Base-by-base conservation (phyloP, 352 stramenopile species). In the Globisporangium splendens region DNA sequence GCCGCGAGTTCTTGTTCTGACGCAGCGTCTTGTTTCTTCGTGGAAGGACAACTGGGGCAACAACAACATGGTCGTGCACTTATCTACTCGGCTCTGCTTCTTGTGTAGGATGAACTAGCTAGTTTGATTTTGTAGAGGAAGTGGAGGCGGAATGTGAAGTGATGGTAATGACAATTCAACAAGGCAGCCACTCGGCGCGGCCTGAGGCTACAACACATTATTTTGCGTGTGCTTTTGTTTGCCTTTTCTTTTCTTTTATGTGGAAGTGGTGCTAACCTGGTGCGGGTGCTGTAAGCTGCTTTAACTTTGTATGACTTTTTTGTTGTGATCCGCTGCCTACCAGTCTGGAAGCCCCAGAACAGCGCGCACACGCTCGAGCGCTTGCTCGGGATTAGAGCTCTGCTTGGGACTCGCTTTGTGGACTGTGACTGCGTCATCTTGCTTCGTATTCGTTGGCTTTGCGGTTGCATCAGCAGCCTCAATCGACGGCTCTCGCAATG, bases 311-410 rank as follows among this genome's bases (percentile, higher is more conserved):
- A n/a, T n/a, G n/a, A n/a, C n/a, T n/a, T n/a, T n/a, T n/a, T n/a
- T n/a, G n/a, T n/a, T n/a, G n/a, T n/a, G 5, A 5, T 2, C 5
- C 5, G 24, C 10, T 35, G 28, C 0, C 58, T 50, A 63, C 17
- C 48, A 62, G 49, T 75, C 63, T 15, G 59, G 46, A 10, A 75
- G 50, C 3, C 60, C 50, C 0, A 75, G 54, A 6, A 75, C 61
- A 1, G 63, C 65, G 38, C 66, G 68, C 7, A 75, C 57, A 0
- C 56, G 66, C 17, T 59, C 61, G 21, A 75, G 48, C 0, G 68
- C 59, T 12, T 72, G 55, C 3, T 60, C 42, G 1, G 58, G 56
- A 0, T 7, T n/a, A 39, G 20, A 18, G n/a, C 51, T 18, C 21
- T 18, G 46, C 54, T 52, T 61, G 21, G 15, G 18, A 39, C 18